Base-by-base conservation (phyloP, 2,329 filamentous ascomycete species). In the Monosporascus ibericus region DNA sequence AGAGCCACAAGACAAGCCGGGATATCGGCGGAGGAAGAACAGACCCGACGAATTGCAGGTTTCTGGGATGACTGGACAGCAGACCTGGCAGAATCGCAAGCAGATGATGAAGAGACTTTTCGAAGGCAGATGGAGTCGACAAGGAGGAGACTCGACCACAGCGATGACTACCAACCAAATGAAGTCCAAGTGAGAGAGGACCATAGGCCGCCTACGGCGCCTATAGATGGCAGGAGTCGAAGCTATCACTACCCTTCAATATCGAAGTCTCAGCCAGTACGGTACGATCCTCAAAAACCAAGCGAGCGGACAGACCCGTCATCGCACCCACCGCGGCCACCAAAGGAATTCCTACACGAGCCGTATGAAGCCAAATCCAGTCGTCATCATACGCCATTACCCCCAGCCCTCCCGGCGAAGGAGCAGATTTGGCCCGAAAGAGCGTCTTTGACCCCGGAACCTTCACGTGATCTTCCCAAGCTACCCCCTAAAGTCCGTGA, bases 231-330 rank as follows among this genome's bases (percentile, higher is more conserved):
- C 18, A 49, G 44, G 55, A 55, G 36, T 49, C 52, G 48, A 20
- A 62, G 66, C 14, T 85, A 83, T 62, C 69, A 71, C 39, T 86
- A 86, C 58, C 83, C 83, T 0, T 76, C 78, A 0, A 79, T 86
- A 37, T 69, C 72, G 6, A 80, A 73, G 59, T 75, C 81, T 2
- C 65, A 72, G 25, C 75, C 79, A 0, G 62, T 82, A 2, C 67
- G 70, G 5, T 80, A 78, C 52, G 70, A 74, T 15, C 60, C 61
- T 24, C 59, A 59, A 53, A 49, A 57, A 49, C 24, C 58, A 55
- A 18, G 50, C 27, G 44, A 50, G 18, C 58, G 53, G 22, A 58
- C 51, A 50, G 56, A 46, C 48, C 58, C 56, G 6, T 48, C 58
- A 6, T 57, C 65, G 1, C 71, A 68, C 24, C 70, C 73, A 11